Base-by-base conservation (phyloP, 2,329 filamentous ascomycete species). In the Dothideomycetidae sp. region DNA sequence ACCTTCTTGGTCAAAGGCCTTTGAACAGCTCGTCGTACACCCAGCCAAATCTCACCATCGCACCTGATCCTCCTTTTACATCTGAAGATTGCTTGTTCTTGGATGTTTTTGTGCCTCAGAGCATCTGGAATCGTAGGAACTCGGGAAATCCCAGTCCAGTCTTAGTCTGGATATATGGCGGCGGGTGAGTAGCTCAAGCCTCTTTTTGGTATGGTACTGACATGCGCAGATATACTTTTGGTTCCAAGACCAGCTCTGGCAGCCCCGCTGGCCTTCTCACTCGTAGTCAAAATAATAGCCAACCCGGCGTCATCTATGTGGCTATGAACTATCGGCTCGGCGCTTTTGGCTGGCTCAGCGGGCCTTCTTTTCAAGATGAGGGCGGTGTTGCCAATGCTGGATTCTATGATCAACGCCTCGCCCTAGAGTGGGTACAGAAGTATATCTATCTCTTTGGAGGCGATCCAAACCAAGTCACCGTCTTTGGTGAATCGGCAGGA, bases 381-480 rank as follows among this genome's bases (percentile, higher is more conserved):
- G 66, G 64, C 3, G 36, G 36, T 26, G 57, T 56, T 3, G 54
- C 64, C 2, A 73, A 73, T 45, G 61, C 59, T 5, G 69, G 60
- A 2, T 53, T 72, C 0, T 56, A 63, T 36, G 70, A 74, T 41
- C 71, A 75, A 48, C 59, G 67, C 10, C 55, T 71, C 12, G 69
- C 68, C 15, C 53, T 77, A 5, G 57, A 73, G 45, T 77, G 72
- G 72, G 60, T 75, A 3, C 62, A 68, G 37, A 49, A 63, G 29
- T 56, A 71, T 42, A 71, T 73, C 37, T 54, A 64, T 45, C 51
- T 61, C 9, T 75, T 75, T 44, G 70, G 71, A 7, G 71, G 71
- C 10, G 64, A 73, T 48, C 48, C 50, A 3, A 46, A 46, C n/a
- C 48, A 36, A 31, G 61, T 73, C 26, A 53, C 50, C 5, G 56